Evolutionary conservation across 805 yeast species (phyloP), one percentile per base, ranked within the genome.

Genomic region (Lipomyces starkeyi): DNA sequence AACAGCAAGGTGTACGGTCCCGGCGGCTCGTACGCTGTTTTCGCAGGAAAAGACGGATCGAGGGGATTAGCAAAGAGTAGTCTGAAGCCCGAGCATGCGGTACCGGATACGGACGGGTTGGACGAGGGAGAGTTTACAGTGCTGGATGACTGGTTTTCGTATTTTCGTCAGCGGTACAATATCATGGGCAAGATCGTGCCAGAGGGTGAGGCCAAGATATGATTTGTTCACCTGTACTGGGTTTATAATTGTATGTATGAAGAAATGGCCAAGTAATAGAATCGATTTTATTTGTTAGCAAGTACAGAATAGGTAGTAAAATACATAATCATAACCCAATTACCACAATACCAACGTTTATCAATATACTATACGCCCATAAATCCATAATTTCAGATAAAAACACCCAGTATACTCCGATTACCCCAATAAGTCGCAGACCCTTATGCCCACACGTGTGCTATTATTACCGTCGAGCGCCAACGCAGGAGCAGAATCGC

Each of bases 11-110:
- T 88, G 53, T 91, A 91, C 76, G 97, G 97, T 0, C 88, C 89
- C 2, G 93, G 93, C 0, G 85, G 86, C 68, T 87, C 88, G 27
- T 92, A 91, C 78, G 87, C 87, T 74, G 86, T 83, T 6, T 82
- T 91, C 55, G 91, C 87, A 9, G 97, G 94, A 4, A 86, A 85
- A 70, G 97, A 91, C 73, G 91, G 91, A 27, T 86, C 91, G 43
- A 80, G 95, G 66, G 89, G 94, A 1, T 80, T 91, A 63, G 97
- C 91, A 1, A 85, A 88, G 74, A 87, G 91, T 63, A 84, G 88
- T 22, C 76, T 88, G 29, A 82, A 83, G n/a, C 80, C 81, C 0
- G 86, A 81, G 64, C 90, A 88, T 69, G 84, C 85, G 0, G 80
- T 68, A 37, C 74, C 80, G 6, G 76, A 74, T 20, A 76, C 72